phyloP scores from a whole-genome alignment of 805 yeast genomes.

The Cyberlindnera maritima region DNA sequence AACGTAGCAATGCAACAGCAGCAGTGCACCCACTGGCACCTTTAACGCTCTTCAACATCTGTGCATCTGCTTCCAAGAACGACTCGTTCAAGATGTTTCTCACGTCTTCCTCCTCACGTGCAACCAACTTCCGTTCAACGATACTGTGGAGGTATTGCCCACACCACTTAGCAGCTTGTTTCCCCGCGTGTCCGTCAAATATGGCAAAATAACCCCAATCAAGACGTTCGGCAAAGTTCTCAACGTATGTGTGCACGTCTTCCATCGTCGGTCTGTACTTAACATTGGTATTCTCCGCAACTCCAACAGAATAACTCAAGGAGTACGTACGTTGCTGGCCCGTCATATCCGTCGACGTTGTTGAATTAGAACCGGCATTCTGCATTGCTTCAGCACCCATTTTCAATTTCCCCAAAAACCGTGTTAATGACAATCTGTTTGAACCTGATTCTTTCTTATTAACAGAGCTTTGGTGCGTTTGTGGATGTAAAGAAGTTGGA shows the following conservation, averaged over 20 bases:
- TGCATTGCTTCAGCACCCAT: conserved; percentile 2
- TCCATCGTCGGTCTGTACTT: conserved; percentile 89
- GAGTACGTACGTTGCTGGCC: conserved; percentile 30
- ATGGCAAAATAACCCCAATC: conserved; percentile 96
- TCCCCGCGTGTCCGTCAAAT: conserved; percentile 97
- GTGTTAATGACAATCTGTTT: conserved; percentile 8
- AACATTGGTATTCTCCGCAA: conserved; percentile 83
- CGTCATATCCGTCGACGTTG: conserved; percentile 1
- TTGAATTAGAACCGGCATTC: neutral
- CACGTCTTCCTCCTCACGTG: conserved; percentile 49
- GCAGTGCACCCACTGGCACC: conserved; percentile 94
- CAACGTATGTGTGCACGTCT: conserved; percentile 90
- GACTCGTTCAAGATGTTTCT: conserved; percentile 65
- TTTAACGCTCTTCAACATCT: conserved; percentile 55
- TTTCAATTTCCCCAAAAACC: conserved; percentile 9
- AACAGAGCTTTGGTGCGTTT: neutral
- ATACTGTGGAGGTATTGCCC: conserved; percentile 78
- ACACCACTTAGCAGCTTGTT: conserved; percentile 91
- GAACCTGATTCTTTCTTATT: no score
- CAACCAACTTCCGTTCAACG: conserved; percentile 55
- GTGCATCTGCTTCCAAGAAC: conserved; percentile 72
- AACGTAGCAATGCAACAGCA: conserved; percentile 84
- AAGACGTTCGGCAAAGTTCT: conserved; percentile 84
- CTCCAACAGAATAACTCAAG: conserved; percentile 80
- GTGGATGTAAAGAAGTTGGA: neutral